phyloP scores from a whole-genome alignment of 352 stramenopile genomes.

The Phytophthora agathidicida region DNA sequence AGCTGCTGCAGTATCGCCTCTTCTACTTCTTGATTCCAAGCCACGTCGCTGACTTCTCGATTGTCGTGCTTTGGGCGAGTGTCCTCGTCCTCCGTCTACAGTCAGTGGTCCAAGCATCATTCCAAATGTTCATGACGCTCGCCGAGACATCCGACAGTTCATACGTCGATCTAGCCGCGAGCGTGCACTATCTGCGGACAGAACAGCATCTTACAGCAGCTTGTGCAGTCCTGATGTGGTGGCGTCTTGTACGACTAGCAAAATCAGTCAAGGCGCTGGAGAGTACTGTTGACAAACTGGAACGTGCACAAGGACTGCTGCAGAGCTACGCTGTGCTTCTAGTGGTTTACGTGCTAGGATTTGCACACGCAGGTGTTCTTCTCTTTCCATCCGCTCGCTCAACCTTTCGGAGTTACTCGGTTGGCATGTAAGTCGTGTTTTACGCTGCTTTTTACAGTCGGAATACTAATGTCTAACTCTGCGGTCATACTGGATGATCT shows the following conservation, averaged over 20 bases:
- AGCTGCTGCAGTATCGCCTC: slow-evolving; percentile 58
- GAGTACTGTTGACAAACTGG: slow-evolving; percentile 46
- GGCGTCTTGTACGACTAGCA: slow-evolving; percentile 53
- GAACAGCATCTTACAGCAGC: slow-evolving; percentile 46
- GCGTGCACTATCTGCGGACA: slow-evolving; percentile 32
- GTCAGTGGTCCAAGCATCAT: slow-evolving; percentile 39
- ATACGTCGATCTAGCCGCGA: slow-evolving; percentile 45
- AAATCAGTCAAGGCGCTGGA: slow-evolving; percentile 54
- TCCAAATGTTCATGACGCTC: slow-evolving; percentile 43
- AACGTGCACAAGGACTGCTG: slow-evolving; percentile 48
- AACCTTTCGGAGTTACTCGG: slow-evolving; percentile 44
- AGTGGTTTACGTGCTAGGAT: slow-evolving; percentile 48
- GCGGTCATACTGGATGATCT: background rate
- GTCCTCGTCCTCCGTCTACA: slow-evolving; percentile 43
- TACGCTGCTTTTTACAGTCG: no score
- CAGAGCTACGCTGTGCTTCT: slow-evolving; percentile 46
- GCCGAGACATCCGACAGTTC: slow-evolving; percentile 28
- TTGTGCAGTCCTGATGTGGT: slow-evolving; percentile 65
- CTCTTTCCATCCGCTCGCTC: slow-evolving; percentile 42
- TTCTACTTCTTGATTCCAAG: slow-evolving; percentile 67
- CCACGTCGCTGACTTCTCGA: slow-evolving; percentile 60
- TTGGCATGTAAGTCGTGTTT: slow-evolving; percentile 52
- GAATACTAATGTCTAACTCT: background rate
- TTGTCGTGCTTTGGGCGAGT: slow-evolving; percentile 48
- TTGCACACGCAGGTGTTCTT: slow-evolving; percentile 50